These are phyloP conservation scores for Boletales sp. DNA, from an alignment of 768 basidiomycete species.

Conservation along the genomic window DNA sequence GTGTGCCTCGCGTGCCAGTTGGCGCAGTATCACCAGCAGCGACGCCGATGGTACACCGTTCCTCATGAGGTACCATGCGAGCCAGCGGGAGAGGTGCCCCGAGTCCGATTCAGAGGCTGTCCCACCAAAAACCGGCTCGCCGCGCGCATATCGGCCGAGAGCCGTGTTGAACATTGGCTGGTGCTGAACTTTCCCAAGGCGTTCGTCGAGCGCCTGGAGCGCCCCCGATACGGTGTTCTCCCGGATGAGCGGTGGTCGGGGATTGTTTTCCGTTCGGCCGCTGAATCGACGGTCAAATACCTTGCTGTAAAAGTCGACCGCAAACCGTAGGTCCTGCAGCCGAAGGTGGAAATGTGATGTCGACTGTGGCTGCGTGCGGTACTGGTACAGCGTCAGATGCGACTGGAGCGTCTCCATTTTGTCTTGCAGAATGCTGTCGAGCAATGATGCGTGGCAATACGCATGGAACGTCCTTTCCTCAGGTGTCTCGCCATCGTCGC, in stretches of 20 bases:
- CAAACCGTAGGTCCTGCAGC: constrained; percentile 71
- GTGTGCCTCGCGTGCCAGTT: constrained; percentile 62
- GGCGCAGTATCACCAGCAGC: constrained; percentile 56
- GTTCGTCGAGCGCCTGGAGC: constrained; percentile 57
- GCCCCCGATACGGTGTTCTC: constrained; percentile 69
- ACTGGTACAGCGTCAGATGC: constrained; percentile 68
- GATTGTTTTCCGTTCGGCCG: constrained; percentile 62
- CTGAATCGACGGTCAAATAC: constrained; percentile 74
- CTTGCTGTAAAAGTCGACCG: constrained; percentile 71
- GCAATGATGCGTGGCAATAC: constrained; percentile 71
- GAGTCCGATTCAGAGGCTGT: constrained; percentile 5
- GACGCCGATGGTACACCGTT: constrained; percentile 70
- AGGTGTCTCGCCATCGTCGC: constrained; percentile 54
- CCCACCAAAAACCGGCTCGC: constrained; percentile 39
- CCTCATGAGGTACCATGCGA: constrained; percentile 71
- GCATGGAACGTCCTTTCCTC: constrained; percentile 61
- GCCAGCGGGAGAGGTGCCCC: constrained; percentile 31
- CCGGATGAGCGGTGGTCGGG: constrained; percentile 64
- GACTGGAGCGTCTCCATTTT: constrained; percentile 77
- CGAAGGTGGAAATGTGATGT: constrained; percentile 64
- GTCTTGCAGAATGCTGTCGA: constrained; percentile 90
- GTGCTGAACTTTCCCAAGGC: constrained; percentile 43
- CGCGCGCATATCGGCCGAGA: constrained; percentile 54
- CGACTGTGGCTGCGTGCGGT: constrained; percentile 56
- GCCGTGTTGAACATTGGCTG: constrained; percentile 23